phyloP scores from a whole-genome alignment of 208 protist species.

The Leishmania tropica region DNA sequence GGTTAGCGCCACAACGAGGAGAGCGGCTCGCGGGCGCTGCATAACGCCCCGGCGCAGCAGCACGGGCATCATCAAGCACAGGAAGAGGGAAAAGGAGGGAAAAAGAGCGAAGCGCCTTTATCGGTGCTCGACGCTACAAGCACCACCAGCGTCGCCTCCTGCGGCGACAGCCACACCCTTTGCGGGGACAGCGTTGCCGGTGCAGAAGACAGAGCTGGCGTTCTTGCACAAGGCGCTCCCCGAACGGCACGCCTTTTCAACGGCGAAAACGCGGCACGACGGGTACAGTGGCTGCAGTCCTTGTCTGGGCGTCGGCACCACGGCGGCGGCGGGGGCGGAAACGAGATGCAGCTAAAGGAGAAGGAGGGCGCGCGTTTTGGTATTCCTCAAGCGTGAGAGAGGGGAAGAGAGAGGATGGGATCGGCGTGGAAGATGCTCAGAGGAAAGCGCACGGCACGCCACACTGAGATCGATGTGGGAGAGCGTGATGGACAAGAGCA shows the following conservation, averaged over 20 bases:
- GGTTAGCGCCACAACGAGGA: neutral
- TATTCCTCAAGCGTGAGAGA: no score
- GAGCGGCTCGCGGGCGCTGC: neutral
- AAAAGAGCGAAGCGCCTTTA: no score
- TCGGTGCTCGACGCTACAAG: no score
- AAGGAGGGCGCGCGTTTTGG: no score
- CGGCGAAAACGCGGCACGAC: neutral
- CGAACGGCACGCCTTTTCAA: neutral
- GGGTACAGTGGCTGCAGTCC: neutral
- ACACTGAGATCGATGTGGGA: neutral
- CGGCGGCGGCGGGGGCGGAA: no score
- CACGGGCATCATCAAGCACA: neutral
- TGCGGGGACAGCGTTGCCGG: neutral
- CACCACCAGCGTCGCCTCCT: no score
- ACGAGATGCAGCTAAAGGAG: no score
- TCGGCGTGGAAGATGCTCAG: neutral
- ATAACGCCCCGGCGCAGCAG: neutral
- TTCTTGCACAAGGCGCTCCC: neutral
- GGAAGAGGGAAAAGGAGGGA: neutral
- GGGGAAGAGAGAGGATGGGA: neutral
- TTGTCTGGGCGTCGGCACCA: no score
- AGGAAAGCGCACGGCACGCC: neutral
- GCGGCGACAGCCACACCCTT: neutral
- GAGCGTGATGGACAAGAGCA: neutral
- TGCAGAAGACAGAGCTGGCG: neutral